Evolutionary conservation across 1,139 yeast species (phyloP).

Genomic region (Suhomyces bribrorum): DNA sequence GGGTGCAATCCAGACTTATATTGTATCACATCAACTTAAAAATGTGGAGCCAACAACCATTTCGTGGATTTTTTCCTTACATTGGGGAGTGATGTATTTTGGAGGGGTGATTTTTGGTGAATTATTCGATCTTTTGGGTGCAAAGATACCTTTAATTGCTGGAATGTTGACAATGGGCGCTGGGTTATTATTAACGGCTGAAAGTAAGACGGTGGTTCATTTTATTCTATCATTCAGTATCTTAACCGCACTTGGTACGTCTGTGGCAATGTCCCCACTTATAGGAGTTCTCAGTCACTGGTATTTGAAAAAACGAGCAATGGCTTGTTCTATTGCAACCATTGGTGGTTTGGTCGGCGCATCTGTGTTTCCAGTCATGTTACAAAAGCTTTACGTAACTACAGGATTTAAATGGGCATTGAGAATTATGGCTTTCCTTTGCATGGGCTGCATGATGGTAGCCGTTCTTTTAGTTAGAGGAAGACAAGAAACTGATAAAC

Average conservation of each 20-base stretch:
- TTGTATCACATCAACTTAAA: conserved; percentile 50
- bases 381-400: conserved; percentile 44
- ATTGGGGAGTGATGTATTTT: conserved; percentile 55
- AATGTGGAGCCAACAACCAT: conserved; percentile 44
- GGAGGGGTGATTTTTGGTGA: conserved; percentile 65
- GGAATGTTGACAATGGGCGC: conserved; percentile 48
- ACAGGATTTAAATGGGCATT: conserved; percentile 67
- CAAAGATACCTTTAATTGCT: conserved; percentile 44
- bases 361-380: conserved; percentile 56
- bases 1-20: conserved; percentile 63
- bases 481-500: conserved; percentile 20
- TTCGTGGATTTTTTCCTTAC: conserved; percentile 67
- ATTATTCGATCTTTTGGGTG: conserved; percentile 58
- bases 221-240: conserved; percentile 61
- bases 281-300: conserved; percentile 64
- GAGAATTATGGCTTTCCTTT: conserved; percentile 54
- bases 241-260: conserved; percentile 56
- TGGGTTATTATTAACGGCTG: conserved; percentile 56
- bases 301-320: conserved; percentile 56
- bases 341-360: conserved; percentile 69
- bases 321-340: conserved; percentile 59
- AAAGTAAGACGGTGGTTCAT: conserved; percentile 54
- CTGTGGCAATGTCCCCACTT: conserved; percentile 59
- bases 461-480: conserved; percentile 47
- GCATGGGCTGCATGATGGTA: conserved; percentile 39